These are phyloP conservation scores for Heterobasidion annosum DNA, from an alignment of 1,284 basidiomycete species.

Conservation along the genomic window DNA sequence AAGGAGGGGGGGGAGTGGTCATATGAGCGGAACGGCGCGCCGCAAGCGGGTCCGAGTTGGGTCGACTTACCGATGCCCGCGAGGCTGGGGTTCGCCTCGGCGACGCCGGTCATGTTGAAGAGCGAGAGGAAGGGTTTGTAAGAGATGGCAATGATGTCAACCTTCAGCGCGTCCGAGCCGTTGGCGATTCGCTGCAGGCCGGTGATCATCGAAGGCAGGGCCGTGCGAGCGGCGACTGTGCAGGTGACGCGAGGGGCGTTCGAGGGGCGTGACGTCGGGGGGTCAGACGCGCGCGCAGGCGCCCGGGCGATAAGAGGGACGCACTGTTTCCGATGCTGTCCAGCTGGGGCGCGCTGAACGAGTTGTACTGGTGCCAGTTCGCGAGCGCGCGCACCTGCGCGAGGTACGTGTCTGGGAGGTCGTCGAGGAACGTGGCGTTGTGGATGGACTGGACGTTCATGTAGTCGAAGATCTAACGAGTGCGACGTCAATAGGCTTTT, in stretches of 20 bases:
- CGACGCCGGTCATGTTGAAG: constrained; percentile 39
- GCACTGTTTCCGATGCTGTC: constrained; percentile 33
- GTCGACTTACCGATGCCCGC: constrained; percentile 23
- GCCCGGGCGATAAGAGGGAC: constrained; percentile 7
- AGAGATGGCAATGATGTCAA: constrained; percentile 33
- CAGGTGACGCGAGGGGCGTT: not conserved
- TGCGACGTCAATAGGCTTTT: not conserved
- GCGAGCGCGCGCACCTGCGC: constrained; percentile 34
- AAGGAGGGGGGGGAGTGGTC: not conserved
- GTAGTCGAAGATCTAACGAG: constrained; percentile 35
- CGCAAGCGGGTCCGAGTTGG: too few species aligned
- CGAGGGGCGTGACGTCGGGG: constrained; percentile 5
- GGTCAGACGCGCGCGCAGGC: not conserved
- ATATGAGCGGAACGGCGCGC: too few species aligned
- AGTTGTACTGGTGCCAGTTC: constrained; percentile 40
- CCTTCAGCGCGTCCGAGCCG: constrained; percentile 29
- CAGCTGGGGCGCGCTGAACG: constrained; percentile 30
- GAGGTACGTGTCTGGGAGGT: constrained; percentile 23
- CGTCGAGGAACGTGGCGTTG: constrained; percentile 25
- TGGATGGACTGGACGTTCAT: constrained; percentile 46
- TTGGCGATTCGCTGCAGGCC: constrained; percentile 34
- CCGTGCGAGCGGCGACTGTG: constrained; percentile 34
- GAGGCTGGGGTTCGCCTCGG: constrained; percentile 19
- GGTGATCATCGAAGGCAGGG: constrained; percentile 35
- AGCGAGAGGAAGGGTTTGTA: constrained; percentile 50